These are phyloP conservation scores for Endothia cerciana DNA, from an alignment of 2,329 filamentous ascomycete species.

Conservation along the genomic window DNA sequence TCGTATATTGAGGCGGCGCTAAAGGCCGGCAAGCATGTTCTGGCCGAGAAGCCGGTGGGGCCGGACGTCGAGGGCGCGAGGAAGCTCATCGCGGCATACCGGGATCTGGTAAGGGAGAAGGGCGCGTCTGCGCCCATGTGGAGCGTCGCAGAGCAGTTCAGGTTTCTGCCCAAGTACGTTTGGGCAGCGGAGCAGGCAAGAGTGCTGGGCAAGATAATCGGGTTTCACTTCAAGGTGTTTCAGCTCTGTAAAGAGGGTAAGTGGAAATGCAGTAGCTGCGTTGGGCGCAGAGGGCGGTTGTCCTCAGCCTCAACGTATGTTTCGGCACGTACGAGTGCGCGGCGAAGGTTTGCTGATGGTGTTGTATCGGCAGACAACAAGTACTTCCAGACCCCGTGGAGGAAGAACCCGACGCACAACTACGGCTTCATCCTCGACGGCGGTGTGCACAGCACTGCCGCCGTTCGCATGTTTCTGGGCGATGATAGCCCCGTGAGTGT, in stretches of 20 bases:
- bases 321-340: background rate
- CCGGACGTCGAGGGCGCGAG: slow-evolving; percentile 42
- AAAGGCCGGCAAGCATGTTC: slow-evolving; percentile 55
- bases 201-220: slow-evolving; percentile 56
- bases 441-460: slow-evolving; percentile 71
- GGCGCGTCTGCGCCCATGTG: slow-evolving; percentile 44
- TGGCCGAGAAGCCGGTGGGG: slow-evolving; percentile 46
- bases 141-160: slow-evolving; percentile 70
- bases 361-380: slow-evolving; percentile 37
- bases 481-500: slow-evolving; percentile 47
- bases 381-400: slow-evolving; percentile 58
- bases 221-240: slow-evolving; percentile 47
- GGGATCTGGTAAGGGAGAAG: slow-evolving; percentile 31
- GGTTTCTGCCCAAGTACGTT: slow-evolving; percentile 60
- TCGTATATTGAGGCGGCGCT: slow-evolving; percentile 60
- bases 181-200: slow-evolving; percentile 55
- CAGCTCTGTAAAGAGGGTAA: slow-evolving; percentile 41
- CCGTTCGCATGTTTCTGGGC: slow-evolving; percentile 59
- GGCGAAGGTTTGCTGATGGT: background rate
- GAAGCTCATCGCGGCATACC: slow-evolving; percentile 47
- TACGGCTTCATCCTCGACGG: slow-evolving; percentile 75
- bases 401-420: slow-evolving; percentile 68
- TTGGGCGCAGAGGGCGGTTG: background rate
- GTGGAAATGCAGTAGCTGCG: background rate
- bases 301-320: background rate